phyloP scores from a whole-genome alignment of 495 filamentous ascomycete genomes.

The Annulohypoxylon maeteangense region DNA sequence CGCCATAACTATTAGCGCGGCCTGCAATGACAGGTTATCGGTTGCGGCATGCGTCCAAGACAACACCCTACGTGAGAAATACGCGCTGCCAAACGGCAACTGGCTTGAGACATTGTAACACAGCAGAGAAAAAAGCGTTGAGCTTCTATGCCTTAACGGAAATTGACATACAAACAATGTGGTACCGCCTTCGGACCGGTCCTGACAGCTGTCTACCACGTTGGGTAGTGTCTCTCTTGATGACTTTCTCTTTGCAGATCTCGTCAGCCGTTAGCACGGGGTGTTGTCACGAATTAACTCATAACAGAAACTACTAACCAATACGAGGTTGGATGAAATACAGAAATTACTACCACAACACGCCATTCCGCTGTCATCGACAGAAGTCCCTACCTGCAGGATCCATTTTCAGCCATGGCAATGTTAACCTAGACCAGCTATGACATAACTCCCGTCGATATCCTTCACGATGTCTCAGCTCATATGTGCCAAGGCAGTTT shows the following conservation, averaged over 20 bases:
- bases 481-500: constrained; percentile 18
- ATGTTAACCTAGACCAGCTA: constrained; percentile 13
- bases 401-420: constrained; percentile 12
- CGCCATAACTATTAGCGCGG: constrained; percentile 15
- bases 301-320: constrained; percentile 16
- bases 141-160: constrained; percentile 32
- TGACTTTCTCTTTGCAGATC: constrained; percentile 29
- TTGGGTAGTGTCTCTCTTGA: constrained; percentile 23
- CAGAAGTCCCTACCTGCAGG: constrained; percentile 23
- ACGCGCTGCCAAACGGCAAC: constrained; percentile 35
- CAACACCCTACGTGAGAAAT: constrained; percentile 17
- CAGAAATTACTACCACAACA: constrained; percentile 23
- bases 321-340: constrained; percentile 21
- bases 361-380: constrained; percentile 22
- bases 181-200: constrained; percentile 16
- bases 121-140: constrained; percentile 28
- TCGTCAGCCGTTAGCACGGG: constrained; percentile 23
- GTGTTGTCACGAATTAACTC: constrained; percentile 20
- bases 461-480: constrained; percentile 31
- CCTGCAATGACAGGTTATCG: constrained; percentile 26
- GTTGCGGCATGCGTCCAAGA: constrained; percentile 35
- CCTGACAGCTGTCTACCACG: constrained; percentile 21
- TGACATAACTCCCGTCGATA: constrained; percentile 15
- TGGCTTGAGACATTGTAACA: constrained; percentile 30
- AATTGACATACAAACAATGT: constrained; percentile 26